phyloP scores from a whole-genome alignment of 192 early-diverging fungal species.

The Podila verticillata region DNA sequence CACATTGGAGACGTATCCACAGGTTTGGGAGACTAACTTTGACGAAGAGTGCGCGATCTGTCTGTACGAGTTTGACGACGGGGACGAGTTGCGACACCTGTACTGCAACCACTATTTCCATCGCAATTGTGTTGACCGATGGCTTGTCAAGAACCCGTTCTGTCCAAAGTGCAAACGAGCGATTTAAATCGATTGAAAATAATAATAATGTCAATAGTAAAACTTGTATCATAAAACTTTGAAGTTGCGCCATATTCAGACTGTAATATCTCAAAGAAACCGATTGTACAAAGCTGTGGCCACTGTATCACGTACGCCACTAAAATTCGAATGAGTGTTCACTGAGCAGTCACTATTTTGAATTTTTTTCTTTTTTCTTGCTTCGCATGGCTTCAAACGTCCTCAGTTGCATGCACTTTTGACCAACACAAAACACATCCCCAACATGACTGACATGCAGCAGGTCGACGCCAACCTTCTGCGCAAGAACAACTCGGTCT shows the following conservation, averaged over 20 bases:
- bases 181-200: conserved; percentile 20
- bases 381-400: background rate
- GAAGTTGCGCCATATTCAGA: no score
- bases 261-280: no score
- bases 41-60: conserved; percentile 84
- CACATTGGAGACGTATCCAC: background rate
- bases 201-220: background rate
- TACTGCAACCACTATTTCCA: conserved; percentile 86
- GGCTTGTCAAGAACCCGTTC: conserved; percentile 75
- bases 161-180: conserved; percentile 76
- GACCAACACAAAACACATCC: background rate
- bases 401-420: background rate
- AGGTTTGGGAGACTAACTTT: conserved; percentile 14
- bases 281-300: no score
- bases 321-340: no score
- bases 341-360: background rate
- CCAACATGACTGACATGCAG: background rate
- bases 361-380: background rate
- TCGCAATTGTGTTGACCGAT: conserved; percentile 82
- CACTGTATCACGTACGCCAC: no score
- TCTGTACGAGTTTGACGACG: conserved; percentile 75
- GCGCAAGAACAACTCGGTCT: conserved; percentile 33
- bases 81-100: conserved; percentile 74
- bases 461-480: conserved; percentile 37
- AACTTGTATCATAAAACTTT: no score